phyloP scores from a whole-genome alignment of 768 basidiomycete species.

The Phylloporus sp. region DNA sequence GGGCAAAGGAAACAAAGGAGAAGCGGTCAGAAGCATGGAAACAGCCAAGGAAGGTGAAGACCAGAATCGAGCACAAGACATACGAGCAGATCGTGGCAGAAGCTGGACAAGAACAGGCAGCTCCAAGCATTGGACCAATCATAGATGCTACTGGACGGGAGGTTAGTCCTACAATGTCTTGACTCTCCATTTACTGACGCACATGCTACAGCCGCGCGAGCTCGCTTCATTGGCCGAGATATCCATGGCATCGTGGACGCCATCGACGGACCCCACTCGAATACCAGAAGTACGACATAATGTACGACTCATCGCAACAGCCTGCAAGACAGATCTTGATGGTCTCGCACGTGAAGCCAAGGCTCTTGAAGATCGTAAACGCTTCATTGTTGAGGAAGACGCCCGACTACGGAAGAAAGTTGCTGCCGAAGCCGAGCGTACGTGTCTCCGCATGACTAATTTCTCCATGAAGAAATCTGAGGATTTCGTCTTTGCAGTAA shows the following conservation, averaged over 20 bases:
- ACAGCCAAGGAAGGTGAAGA: constrained; percentile 77
- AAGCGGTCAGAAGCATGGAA: constrained; percentile 82
- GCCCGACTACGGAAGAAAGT: constrained; percentile 62
- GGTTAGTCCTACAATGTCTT: constrained; percentile 42
- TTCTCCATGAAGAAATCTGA: constrained; percentile 6
- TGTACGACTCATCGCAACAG: constrained; percentile 77
- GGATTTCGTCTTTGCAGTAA: constrained; percentile 44
- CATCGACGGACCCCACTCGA: constrained; percentile 78
- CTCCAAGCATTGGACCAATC: constrained; percentile 71
- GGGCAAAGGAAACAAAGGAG: constrained; percentile 51
- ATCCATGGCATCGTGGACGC: constrained; percentile 74
- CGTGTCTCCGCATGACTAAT: constrained; percentile 21
- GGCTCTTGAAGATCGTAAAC: constrained; percentile 72
- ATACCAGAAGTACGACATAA: constrained; percentile 98
- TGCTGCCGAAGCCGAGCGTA: constrained; percentile 73
- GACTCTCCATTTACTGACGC: constrained; percentile 1
- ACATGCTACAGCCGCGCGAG: constrained; percentile 63
- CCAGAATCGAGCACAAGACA: constrained; percentile 87
- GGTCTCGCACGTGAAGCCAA: constrained; percentile 89
- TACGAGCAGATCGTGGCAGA: constrained; percentile 95
- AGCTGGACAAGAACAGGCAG: constrained; percentile 56
- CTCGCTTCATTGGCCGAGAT: constrained; percentile 80
- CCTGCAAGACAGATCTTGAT: constrained; percentile 79
- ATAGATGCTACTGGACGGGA: constrained; percentile 94
- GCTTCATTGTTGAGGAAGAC: constrained; percentile 68